A percentile compares a stretch with the other conserved stretches of the same genome.
These are phyloP conservation scores for Mycena alexandri DNA, from an alignment of 768 basidiomycete genomes.

Conservation along the genomic window DNA sequence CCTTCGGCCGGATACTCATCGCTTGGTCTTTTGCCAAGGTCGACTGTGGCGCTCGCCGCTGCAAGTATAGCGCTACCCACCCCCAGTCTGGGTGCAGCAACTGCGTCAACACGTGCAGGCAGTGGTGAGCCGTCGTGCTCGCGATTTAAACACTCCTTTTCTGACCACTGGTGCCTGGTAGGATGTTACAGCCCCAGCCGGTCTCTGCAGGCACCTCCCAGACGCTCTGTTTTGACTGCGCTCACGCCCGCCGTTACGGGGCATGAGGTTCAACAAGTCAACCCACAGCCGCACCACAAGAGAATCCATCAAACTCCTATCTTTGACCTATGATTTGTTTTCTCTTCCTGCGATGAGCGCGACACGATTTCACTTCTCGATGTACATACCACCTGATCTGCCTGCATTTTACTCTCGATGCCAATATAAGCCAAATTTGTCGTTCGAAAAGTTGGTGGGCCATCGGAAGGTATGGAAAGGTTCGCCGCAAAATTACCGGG, in stretches of 20 bases:
- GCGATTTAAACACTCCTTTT: neutral
- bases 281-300: too few species aligned
- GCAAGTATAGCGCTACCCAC: constrained; percentile 60
- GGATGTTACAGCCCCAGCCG: constrained; percentile 9
- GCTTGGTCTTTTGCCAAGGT: constrained; percentile 44
- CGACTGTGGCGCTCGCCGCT: constrained; percentile 55
- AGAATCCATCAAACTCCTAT: too few species aligned
- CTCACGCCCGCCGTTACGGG: neutral
- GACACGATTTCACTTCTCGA: too few species aligned
- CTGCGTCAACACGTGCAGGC: constrained; percentile 55
- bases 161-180: neutral
- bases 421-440: too few species aligned
- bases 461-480: too few species aligned
- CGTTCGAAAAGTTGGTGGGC: too few species aligned
- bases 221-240: constrained; percentile 10
- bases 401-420: too few species aligned
- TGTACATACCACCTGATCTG: too few species aligned
- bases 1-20: neutral
- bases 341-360: too few species aligned
- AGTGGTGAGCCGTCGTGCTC: constrained; percentile 48
- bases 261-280: too few species aligned
- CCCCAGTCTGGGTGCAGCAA: constrained; percentile 45
- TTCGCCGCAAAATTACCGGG: too few species aligned
- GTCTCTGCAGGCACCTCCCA: neutral
- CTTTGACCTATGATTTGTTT: too few species aligned